A percentile compares a stretch with the other conserved stretches of the same genome.
Evolutionary conservation across 768 basidiomycete species (phyloP).

Genomic region (Butyriboletus loyo): DNA sequence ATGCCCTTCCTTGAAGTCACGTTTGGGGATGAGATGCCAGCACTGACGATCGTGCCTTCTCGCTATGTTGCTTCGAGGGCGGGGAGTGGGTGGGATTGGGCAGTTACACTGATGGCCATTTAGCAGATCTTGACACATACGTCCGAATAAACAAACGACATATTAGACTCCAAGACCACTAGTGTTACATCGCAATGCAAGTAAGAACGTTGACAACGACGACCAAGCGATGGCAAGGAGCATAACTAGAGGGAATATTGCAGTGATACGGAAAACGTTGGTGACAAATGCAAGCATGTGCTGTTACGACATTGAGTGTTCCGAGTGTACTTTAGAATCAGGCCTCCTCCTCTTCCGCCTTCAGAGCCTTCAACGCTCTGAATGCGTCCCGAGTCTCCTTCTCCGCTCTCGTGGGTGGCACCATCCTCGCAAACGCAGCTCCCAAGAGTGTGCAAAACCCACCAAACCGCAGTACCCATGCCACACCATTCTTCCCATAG

Average conservation of each 20-base stretch:
- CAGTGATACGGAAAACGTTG: not conserved
- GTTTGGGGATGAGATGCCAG: constrained; percentile 26
- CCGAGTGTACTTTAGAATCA: constrained; percentile 24
- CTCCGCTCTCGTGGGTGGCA: constrained; percentile 88
- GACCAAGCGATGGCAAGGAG: not conserved
- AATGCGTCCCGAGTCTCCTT: constrained; percentile 83
- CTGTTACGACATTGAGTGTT: not conserved
- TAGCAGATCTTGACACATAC: constrained; percentile 1
- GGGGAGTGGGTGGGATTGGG: constrained; percentile 27
- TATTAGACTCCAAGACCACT: not conserved
- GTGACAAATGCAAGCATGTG: constrained; percentile 16
- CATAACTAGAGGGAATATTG: constrained; percentile 4
- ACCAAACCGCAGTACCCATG: constrained; percentile 92
- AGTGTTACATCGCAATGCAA: not conserved
- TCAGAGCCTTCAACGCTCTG: constrained; percentile 73
- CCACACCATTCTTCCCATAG: constrained; percentile 84
- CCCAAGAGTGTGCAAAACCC: constrained; percentile 82
- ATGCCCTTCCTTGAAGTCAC: constrained; percentile 17
- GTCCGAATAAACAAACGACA: not conserved
- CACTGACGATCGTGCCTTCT: constrained; percentile 26
- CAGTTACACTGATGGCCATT: constrained; percentile 28
- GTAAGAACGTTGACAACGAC: not conserved
- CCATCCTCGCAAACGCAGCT: constrained; percentile 73
- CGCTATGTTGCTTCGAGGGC: constrained; percentile 19
- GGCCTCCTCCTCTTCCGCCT: constrained; percentile 52